Evolutionary conservation across 2,329 filamentous ascomycete species (phyloP), one percentile per base, ranked within the genome.

Genomic region (Pseudogymnoascus sp.): DNA sequence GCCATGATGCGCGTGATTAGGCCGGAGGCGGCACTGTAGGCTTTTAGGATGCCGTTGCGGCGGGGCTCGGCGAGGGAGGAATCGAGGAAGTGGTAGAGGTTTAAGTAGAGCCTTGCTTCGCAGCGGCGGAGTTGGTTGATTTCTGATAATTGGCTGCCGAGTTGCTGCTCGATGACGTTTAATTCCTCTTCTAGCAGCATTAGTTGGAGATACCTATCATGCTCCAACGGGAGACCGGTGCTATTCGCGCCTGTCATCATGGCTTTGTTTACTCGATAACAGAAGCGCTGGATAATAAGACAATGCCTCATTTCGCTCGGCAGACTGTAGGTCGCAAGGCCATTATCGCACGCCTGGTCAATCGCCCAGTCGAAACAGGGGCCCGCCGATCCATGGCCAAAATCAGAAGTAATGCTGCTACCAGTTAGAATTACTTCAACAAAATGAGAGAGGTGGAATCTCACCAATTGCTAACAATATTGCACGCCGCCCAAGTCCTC

Each of bases 81-180:
- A 24, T 68, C 67, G 60, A 69, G 66, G 50, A 69, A 65, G 44
- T 63, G 67, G 47, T 66, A 68, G 8, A 66, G 64, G 13, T 67
- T 64, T 5, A 69, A 41, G 54, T 70, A 66, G 13, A 69, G 62
- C 10, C 65, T 59, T 7, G 66, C 65, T 7, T 63, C 63, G 11
- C 40, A 44, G n/a, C 68, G 39, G 54, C 66, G 62, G 59, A 65
- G 10, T 3, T 13, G 17, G 40, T 44, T 44, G 40, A 44, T 44
- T 10, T 44, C 40, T 44, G 50, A 58, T 2, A 37, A 9, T 7
- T 37, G 50, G 17, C 15, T 58, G 13, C 50, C 50, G 15, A 58
- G 50, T 33, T 58, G 50, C 29, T 33, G 17, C 26, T 58, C 50
- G 26, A 58, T 58, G 3, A 35, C 29, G 17, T 35, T 33, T 58